phyloP scores from a whole-genome alignment of 108 stramenopile species.

The Discostella stelligeroides region DNA sequence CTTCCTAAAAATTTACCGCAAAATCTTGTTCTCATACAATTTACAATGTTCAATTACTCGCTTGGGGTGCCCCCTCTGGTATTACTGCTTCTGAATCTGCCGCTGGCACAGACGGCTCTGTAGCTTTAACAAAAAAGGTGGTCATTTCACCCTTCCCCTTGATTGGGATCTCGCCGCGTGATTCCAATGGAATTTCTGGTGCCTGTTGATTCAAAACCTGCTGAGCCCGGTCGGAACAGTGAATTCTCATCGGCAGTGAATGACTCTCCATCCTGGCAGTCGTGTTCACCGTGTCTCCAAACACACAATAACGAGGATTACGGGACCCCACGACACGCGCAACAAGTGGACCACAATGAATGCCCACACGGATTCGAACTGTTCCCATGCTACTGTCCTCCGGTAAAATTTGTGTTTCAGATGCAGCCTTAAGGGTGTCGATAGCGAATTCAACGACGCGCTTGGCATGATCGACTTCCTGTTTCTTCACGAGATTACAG shows the following conservation, averaged over 20 bases:
- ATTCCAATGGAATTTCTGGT: constrained; percentile 49
- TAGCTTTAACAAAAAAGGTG: constrained; percentile 40
- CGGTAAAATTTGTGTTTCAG: constrained; percentile 52
- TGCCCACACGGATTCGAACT: constrained; percentile 72
- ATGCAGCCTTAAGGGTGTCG: constrained; percentile 62
- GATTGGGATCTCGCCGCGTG: constrained; percentile 59
- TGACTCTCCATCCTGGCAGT: constrained; percentile 65
- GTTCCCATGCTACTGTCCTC: constrained; percentile 59
- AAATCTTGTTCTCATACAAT: no score
- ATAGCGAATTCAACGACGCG: constrained; percentile 75
- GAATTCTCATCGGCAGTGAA: constrained; percentile 51
- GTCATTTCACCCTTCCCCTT: constrained; percentile 79
- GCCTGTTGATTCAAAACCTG: constrained; percentile 43
- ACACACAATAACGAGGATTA: constrained; percentile 70
- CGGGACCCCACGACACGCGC: constrained; percentile 72
- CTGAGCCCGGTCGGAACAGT: constrained; percentile 55
- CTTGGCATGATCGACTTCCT: constrained; percentile 68
- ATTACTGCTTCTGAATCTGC: background rate
- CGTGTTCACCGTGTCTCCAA: constrained; percentile 85
- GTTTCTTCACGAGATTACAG: constrained; percentile 65
- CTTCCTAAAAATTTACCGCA: no score
- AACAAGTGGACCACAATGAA: constrained; percentile 76
- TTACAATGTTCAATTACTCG: background rate
- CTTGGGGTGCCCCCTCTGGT: background rate
- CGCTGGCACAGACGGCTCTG: background rate